These are phyloP conservation scores for Phytophthora constricta DNA, from an alignment of 352 stramenopile species.

Conservation along the genomic window DNA sequence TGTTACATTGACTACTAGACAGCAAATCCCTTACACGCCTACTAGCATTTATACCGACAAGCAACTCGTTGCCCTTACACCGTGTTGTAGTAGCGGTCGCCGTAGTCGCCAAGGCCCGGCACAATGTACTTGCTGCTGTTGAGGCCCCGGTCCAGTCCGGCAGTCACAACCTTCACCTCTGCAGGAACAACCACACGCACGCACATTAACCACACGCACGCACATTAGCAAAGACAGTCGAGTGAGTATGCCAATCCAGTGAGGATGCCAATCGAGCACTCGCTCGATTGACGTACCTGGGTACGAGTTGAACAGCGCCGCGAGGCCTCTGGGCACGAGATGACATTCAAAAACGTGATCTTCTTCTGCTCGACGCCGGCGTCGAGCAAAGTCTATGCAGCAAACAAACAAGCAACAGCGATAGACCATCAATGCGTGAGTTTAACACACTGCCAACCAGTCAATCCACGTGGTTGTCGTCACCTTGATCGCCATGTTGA, in stretches of 20 bases:
- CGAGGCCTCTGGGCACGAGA: constrained; percentile 93
- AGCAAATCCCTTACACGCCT: constrained; percentile 17
- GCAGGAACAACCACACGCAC: too few relatives aligned
- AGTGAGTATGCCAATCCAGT: neutral
- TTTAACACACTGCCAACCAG: too few relatives aligned
- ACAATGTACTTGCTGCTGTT: constrained; percentile 97
- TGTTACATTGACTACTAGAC: constrained; percentile 13
- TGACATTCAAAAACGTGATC: constrained; percentile 96
- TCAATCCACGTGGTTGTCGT: too few relatives aligned
- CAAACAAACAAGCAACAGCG: constrained; percentile 2
- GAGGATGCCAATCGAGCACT: too few relatives aligned
- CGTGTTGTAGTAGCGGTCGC: constrained; percentile 93
- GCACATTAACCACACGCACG: too few relatives aligned
- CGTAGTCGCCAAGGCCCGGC: constrained; percentile 96
- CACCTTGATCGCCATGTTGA: constrained; percentile 91
- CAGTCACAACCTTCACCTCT: constrained; percentile 83
- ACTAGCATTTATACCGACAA: constrained; percentile 9
- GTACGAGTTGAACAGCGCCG: constrained; percentile 72
- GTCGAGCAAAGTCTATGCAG: constrained; percentile 74
- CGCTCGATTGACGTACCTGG: constrained; percentile 54
- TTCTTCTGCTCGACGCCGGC: constrained; percentile 86
- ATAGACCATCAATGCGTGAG: constrained; percentile 8
- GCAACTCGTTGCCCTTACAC: constrained; percentile 27
- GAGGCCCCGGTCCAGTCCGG: constrained; percentile 82
- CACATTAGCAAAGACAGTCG: constrained; percentile 8